Evolutionary conservation across 2,329 filamentous ascomycete species (phyloP).

Genomic region (Botrytis sinoallii): DNA sequence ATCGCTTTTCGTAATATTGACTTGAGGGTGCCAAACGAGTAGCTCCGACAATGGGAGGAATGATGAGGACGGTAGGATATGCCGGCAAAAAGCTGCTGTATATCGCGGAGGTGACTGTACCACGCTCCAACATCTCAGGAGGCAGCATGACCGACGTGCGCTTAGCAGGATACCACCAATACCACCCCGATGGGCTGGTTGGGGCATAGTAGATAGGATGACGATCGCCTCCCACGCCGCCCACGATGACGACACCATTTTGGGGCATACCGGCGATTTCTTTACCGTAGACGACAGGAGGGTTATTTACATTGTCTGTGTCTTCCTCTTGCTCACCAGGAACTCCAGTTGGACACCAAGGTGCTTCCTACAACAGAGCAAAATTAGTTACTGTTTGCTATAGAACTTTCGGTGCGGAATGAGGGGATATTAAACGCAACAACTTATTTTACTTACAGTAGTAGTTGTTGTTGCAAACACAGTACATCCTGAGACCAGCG

Average conservation of each 20-base stretch:
- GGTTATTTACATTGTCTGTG: background rate
- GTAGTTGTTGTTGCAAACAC: background rate
- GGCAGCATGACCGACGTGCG: background rate
- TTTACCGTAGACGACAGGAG: background rate
- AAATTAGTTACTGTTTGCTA: background rate
- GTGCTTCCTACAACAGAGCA: background rate
- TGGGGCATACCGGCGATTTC: background rate
- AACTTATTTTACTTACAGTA: background rate
- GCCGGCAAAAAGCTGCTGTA: background rate
- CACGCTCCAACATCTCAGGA: background rate
- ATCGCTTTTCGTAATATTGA: background rate
- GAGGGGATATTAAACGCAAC: background rate
- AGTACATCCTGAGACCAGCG: background rate
- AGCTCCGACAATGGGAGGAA: background rate
- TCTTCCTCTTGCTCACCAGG: background rate
- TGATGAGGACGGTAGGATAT: background rate
- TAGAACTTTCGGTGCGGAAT: background rate
- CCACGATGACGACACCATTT: background rate
- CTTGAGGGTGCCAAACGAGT: background rate
- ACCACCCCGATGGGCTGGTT: background rate
- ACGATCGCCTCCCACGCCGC: background rate
- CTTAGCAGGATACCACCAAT: background rate
- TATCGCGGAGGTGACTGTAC: background rate
- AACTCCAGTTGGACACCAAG: conserved; percentile 2
- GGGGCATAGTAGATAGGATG: background rate